Evolutionary conservation across 1,139 yeast species (phyloP).

Genomic region (Kazachstania sp.): DNA sequence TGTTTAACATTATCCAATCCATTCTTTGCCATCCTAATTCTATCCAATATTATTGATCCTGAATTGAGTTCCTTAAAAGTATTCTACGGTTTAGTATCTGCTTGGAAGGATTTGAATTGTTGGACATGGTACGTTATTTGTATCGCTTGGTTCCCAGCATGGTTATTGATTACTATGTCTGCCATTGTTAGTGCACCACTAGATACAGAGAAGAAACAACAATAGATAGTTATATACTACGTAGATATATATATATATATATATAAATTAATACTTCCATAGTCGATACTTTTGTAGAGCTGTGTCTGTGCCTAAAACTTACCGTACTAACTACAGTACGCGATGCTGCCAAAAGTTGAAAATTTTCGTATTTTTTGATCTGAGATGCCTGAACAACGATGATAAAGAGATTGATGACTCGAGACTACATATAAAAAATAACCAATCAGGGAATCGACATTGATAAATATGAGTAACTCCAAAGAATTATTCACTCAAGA

Average conservation of each 20-base stretch:
- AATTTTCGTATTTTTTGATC: no score
- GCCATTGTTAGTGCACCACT: constrained; percentile 6
- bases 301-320: no score
- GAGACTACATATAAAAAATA: no score
- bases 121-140: constrained; percentile 82
- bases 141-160: constrained; percentile 75
- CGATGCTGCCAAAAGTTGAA: no score
- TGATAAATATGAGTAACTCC: no score
- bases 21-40: constrained; percentile 36
- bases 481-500: background rate
- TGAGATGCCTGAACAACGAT: no score
- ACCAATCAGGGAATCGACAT: no score
- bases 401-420: background rate
- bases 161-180: constrained; percentile 50
- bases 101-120: constrained; percentile 65
- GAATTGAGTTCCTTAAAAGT: constrained; percentile 31
- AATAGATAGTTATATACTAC: background rate
- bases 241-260: no score
- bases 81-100: constrained; percentile 47
- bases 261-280: no score
- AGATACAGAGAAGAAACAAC: constrained; percentile 6
- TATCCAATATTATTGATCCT: constrained; percentile 30
- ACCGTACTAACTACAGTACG: no score
- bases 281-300: no score
- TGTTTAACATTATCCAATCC: constrained; percentile 48